These are phyloP conservation scores for Gryganskiella cystojenkinii DNA, from an alignment of 192 early-diverging fungal species.

Conservation along the genomic window DNA sequence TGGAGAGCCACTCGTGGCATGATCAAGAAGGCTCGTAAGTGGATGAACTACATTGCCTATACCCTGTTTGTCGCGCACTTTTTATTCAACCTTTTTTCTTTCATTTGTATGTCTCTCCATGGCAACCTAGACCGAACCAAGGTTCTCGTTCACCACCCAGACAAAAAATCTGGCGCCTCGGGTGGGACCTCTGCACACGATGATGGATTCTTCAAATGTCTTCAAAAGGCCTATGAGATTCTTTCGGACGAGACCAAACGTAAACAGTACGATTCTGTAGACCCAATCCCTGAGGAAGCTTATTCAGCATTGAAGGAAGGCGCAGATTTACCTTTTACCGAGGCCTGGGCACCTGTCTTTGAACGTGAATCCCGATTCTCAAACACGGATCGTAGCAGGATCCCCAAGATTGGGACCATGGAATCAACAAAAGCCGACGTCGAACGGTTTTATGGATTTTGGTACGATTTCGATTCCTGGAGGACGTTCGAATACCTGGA, in stretches of 20 bases:
- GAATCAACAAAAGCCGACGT: constrained; percentile 71
- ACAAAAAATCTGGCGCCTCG: constrained; percentile 71
- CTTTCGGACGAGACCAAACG: constrained; percentile 75
- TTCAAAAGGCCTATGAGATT: constrained; percentile 80
- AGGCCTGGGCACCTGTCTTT: constrained; percentile 65
- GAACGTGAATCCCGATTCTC: constrained; percentile 69
- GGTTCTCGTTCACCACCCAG: constrained; percentile 76
- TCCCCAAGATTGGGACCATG: constrained; percentile 67
- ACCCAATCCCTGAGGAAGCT: constrained; percentile 76
- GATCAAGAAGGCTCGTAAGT: constrained; percentile 76
- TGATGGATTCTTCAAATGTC: constrained; percentile 86
- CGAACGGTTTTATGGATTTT: constrained; percentile 80
- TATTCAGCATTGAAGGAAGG: constrained; percentile 56
- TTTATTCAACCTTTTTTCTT: background rate
- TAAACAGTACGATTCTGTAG: constrained; percentile 83
- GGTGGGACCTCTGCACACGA: constrained; percentile 54
- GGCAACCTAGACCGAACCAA: constrained; percentile 44
- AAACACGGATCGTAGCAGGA: constrained; percentile 54
- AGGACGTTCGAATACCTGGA: constrained; percentile 84
- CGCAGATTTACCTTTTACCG: constrained; percentile 51
- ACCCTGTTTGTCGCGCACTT: background rate
- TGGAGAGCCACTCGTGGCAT: constrained; percentile 75
- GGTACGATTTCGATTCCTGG: constrained; percentile 87
- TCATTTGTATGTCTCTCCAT: background rate
- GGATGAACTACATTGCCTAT: background rate